These are phyloP conservation scores for Apiospora pterosperma DNA, from an alignment of 2,329 filamentous ascomycete genomes.

Conservation along the genomic window DNA sequence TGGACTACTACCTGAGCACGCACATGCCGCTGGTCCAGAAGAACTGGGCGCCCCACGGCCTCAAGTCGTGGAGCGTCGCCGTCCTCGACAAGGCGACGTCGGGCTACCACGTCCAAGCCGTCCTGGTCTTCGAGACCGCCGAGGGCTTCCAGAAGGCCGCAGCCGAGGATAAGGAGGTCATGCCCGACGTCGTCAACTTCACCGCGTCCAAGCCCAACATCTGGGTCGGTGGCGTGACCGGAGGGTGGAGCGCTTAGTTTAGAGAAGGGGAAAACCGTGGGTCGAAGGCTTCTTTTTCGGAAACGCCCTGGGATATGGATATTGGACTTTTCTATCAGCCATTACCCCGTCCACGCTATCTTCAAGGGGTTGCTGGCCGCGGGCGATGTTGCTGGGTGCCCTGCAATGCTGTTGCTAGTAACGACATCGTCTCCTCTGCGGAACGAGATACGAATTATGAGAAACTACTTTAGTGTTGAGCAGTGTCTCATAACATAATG, in stretches of 20 bases:
- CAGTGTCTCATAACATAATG: background rate
- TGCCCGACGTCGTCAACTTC: slow-evolving; percentile 30
- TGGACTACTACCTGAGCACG: slow-evolving; percentile 43
- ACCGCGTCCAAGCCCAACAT: slow-evolving; percentile 16
- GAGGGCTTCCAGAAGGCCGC: slow-evolving; percentile 18
- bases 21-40: slow-evolving; percentile 43
- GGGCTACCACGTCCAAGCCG: slow-evolving; percentile 23
- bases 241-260: background rate
- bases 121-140: slow-evolving; percentile 26
- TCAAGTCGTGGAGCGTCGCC: slow-evolving; percentile 32
- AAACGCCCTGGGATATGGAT: background rate
- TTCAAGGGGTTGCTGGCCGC: too few species aligned
- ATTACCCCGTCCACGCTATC: too few species aligned
- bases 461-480: background rate
- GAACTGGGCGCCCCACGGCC: slow-evolving; percentile 35
- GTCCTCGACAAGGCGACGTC: slow-evolving; percentile 21
- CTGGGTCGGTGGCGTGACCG: slow-evolving; percentile 10
- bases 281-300: slow-evolving; percentile 17
- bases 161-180: background rate
- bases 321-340: too few species aligned
- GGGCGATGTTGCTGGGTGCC: background rate
- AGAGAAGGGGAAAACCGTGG: background rate
- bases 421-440: background rate
- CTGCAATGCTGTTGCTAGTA: background rate
- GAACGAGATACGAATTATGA: background rate